These are phyloP conservation scores for Fusarium sp. DNA, from an alignment of 2,329 filamentous ascomycete species.

Conservation along the genomic window DNA sequence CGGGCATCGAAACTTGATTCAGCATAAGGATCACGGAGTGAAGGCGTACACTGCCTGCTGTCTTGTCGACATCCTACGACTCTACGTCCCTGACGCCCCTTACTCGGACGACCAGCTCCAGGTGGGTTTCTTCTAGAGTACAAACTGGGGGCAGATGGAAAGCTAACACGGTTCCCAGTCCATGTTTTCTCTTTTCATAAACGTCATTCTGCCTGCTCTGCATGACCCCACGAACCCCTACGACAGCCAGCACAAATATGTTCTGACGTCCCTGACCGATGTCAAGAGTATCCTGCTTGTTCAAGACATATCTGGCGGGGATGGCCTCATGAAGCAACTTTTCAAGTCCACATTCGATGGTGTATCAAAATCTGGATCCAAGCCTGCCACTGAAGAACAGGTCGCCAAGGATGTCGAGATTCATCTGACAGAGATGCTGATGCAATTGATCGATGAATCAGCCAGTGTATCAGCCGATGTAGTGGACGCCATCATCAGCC, in stretches of 20 bases:
- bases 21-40: conserved; percentile 94
- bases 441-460: conserved; percentile 88
- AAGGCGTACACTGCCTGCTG: conserved; percentile 90
- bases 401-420: conserved; percentile 94
- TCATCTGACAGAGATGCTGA: conserved; percentile 87
- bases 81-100: conserved; percentile 95
- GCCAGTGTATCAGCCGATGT: conserved; percentile 80
- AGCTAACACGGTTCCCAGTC: conserved; percentile 68
- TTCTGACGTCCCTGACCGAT: conserved; percentile 87
- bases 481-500: conserved; percentile 92
- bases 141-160: not conserved
- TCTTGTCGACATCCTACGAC: conserved; percentile 89
- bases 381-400: conserved; percentile 80
- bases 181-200: conserved; percentile 91
- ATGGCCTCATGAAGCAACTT: conserved; percentile 81
- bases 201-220: conserved; percentile 84
- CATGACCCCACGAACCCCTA: conserved; percentile 90
- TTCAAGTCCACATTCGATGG: conserved; percentile 95
- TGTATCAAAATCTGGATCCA: conserved; percentile 78
- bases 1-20: conserved; percentile 82
- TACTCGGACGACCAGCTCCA: conserved; percentile 92
- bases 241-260: conserved; percentile 92
- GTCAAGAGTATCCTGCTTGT: conserved; percentile 95
- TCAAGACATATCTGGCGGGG: conserved; percentile 85
- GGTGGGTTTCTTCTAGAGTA: conserved; percentile 60